Evolutionary conservation across 106 monocot species (phyloP).

Genomic region (Dendrobium catenatum): DNA sequence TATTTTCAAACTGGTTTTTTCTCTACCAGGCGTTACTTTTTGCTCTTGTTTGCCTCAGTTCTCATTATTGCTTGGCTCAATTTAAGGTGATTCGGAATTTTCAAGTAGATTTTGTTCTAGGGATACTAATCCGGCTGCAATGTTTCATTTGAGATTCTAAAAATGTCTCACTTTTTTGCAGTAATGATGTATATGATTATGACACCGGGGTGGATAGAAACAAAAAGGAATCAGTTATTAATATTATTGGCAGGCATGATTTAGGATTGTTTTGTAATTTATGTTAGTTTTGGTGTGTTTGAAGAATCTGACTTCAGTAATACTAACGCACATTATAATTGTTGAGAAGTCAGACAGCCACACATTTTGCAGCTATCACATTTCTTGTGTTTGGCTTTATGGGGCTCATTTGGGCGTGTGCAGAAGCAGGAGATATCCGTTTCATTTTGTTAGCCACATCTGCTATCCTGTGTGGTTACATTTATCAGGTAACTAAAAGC

Average conservation of each 20-base stretch:
- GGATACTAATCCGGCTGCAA: neutral
- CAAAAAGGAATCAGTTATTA: slow-evolving; percentile 96
- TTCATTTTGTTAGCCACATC: slow-evolving; percentile 59
- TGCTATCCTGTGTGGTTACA: slow-evolving; percentile 84
- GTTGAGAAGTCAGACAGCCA: slow-evolving; percentile 42
- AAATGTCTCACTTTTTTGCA: slow-evolving; percentile 14
- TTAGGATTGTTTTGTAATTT: neutral
- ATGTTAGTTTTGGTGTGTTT: neutral
- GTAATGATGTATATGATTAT: slow-evolving; percentile 93
- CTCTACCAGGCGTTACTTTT: slow-evolving; percentile 41
- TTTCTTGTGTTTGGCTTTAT: slow-evolving; percentile 66
- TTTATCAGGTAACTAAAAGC: slow-evolving; percentile 73
- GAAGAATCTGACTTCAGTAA: neutral
- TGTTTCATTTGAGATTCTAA: neutral
- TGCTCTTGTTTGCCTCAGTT: slow-evolving; percentile 59
- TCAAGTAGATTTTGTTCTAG: too few relatives aligned
- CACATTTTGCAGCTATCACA: slow-evolving; percentile 40
- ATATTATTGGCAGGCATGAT: slow-evolving; percentile 82
- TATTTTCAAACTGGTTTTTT: slow-evolving; percentile 70
- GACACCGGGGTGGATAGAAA: slow-evolving; percentile 78
- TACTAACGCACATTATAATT: neutral
- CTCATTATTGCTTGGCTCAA: slow-evolving; percentile 95
- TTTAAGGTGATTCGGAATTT: slow-evolving; percentile 46
- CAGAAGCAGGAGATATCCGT: slow-evolving; percentile 64
- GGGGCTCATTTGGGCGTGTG: slow-evolving; percentile 61